Base-by-base conservation (phyloP, 129 eudicot genomes). In the Logfia minima region DNA sequence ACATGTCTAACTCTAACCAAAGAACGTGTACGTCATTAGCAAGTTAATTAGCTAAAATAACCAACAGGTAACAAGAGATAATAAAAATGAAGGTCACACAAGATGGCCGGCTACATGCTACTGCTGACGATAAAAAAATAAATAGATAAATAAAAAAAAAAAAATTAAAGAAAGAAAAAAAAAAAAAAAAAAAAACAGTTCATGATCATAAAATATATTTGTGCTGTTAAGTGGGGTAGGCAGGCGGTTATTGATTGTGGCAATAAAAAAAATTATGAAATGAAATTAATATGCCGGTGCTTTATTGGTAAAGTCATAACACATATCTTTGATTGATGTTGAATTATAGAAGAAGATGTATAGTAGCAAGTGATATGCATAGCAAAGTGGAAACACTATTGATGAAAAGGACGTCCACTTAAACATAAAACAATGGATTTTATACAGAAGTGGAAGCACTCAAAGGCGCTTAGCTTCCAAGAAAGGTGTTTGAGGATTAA, bases 371-470 rank as follows among this genome's bases (percentile, higher is more conserved):
- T 76, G 26, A 63, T 48, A 48, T 60, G 68, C 69, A 43, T 65
- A 31, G 62, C 66, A 28, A 72, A 80, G 91, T 83, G 91, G 79
- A 72, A 81, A 72, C 71, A 79, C 85, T 82, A 70, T 79, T 86
- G 21, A 71, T 80, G 87, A 89, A 81, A 75, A 64, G 52, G 85
- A 83, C 80, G 81, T 83, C 87, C 91, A 86, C 87, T 83, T 62
- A 14, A 53, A 48, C 14, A 64, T 26, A 70, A 48, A 43, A 22
- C 66, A 79, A 35, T 70, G 56, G 45, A 67, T 68, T 76, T 63
- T 9, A 85, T 32, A 32, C 76, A 76, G 4, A 72, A 81, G 88
- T 87, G 86, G 80, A 79, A 85, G 88, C 92, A 87, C 92, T 85
- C 74, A 72, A 83, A 85, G 66, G 39, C 2, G 2, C 14, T 41